phyloP scores from a whole-genome alignment of 1,284 basidiomycete genomes.

The Tilletia setariae region DNA sequence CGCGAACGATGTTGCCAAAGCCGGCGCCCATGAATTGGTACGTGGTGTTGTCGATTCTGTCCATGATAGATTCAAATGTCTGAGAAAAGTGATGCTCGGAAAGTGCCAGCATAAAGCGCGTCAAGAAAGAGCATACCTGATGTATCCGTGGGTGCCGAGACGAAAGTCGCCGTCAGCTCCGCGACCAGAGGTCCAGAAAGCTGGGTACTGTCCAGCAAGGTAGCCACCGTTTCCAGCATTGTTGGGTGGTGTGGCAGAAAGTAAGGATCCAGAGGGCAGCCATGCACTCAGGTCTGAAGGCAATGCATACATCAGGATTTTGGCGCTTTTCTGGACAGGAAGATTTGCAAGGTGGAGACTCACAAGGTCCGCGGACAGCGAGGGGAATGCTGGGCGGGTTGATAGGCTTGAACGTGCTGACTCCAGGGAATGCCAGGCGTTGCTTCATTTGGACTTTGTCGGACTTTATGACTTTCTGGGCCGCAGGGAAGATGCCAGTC shows the following conservation, averaged over 20 bases:
- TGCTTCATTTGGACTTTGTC: not conserved
- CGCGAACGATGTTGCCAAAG: conserved; percentile 41
- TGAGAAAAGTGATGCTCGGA: too few species aligned
- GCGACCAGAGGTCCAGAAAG: conserved; percentile 49
- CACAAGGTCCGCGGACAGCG: conserved; percentile 42
- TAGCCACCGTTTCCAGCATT: conserved; percentile 44
- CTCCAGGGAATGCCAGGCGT: not conserved
- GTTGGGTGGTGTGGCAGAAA: conserved; percentile 41
- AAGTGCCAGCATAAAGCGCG: too few species aligned
- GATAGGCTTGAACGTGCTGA: conserved; percentile 42
- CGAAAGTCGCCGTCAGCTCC: conserved; percentile 48
- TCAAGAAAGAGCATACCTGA: conserved; percentile 23
- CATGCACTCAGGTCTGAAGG: conserved; percentile 39
- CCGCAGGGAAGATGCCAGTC: not conserved
- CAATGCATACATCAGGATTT: not conserved
- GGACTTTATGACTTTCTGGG: not conserved
- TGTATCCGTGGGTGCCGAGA: conserved; percentile 43
- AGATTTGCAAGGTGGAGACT: conserved; percentile 10
- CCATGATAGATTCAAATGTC: not conserved
- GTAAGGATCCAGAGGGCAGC: conserved; percentile 38
- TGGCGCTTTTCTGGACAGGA: not conserved
- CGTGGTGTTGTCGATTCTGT: conserved; percentile 36
- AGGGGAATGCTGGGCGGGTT: conserved; percentile 47
- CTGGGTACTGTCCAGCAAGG: conserved; percentile 38
- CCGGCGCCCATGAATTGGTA: conserved; percentile 51